These are phyloP conservation scores for Xylogone sp. DNA, from an alignment of 2,329 filamentous ascomycete genomes.

Conservation along the genomic window DNA sequence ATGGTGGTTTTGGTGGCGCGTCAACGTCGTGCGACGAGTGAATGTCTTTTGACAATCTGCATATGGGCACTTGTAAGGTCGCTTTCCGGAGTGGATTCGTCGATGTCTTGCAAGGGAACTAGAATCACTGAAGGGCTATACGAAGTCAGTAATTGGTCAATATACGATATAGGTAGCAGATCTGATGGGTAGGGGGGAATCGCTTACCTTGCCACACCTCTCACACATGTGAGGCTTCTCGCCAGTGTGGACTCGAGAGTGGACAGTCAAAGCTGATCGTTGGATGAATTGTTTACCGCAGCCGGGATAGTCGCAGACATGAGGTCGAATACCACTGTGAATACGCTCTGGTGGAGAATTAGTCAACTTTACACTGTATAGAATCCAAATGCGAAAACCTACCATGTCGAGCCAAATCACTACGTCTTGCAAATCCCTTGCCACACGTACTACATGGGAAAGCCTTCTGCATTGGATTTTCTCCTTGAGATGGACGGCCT, in stretches of 20 bases:
- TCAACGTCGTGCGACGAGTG: constrained; percentile 90
- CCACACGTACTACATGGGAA: constrained; percentile 87
- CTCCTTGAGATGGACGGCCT: constrained; percentile 14
- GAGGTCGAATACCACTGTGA: constrained; percentile 84
- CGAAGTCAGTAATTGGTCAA: constrained; percentile 16
- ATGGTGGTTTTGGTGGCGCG: constrained; percentile 92
- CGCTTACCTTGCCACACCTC: constrained; percentile 81
- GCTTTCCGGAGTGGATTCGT: constrained; percentile 90
- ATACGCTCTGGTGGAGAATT: constrained; percentile 69
- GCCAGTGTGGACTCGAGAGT: constrained; percentile 91
- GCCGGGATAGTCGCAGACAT: constrained; percentile 83
- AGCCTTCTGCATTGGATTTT: constrained; percentile 50
- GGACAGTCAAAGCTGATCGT: constrained; percentile 89
- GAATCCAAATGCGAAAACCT: constrained; percentile 34
- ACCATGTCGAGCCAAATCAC: constrained; percentile 94
- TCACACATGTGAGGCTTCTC: constrained; percentile 99
- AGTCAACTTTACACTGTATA: constrained; percentile 4
- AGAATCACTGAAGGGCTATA: constrained; percentile 90
- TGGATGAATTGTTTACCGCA: constrained; percentile 98
- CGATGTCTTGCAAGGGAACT: constrained; percentile 91
- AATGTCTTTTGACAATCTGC: constrained; percentile 99
- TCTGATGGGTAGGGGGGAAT: no score
- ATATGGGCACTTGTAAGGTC: constrained; percentile 96
- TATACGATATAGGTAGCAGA: constrained; percentile 1
- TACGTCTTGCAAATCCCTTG: constrained; percentile 89